Evolutionary conservation across 805 yeast genomes (phyloP).

Genomic region (Candida takata): DNA sequence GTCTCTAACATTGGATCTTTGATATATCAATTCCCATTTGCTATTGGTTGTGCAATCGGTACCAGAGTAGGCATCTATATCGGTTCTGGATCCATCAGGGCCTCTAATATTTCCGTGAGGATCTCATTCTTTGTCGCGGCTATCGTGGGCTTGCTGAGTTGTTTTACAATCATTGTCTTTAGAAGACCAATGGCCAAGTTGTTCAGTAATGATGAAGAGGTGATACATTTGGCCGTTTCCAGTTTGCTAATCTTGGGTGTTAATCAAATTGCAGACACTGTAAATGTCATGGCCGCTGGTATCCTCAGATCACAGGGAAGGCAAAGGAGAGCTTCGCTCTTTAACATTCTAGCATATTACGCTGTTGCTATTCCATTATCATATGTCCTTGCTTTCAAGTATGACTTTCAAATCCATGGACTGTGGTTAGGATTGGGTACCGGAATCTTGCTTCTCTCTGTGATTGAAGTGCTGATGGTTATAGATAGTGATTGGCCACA

Average conservation of each 20-base stretch:
- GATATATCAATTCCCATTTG: constrained; percentile 67
- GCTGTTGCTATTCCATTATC: constrained; percentile 65
- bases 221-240: constrained; percentile 41
- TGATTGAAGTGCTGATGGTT: constrained; percentile 41
- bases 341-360: constrained; percentile 68
- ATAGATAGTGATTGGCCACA: constrained; percentile 46
- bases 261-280: constrained; percentile 62
- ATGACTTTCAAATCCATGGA: constrained; percentile 47
- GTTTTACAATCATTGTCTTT: constrained; percentile 38
- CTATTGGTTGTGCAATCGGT: constrained; percentile 62
- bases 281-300: constrained; percentile 68
- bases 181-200: constrained; percentile 44
- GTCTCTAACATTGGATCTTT: constrained; percentile 50
- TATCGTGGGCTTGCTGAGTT: constrained; percentile 44
- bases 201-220: constrained; percentile 58
- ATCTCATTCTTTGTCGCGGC: constrained; percentile 39
- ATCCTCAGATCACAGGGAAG: constrained; percentile 70
- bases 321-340: constrained; percentile 63
- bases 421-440: constrained; percentile 70
- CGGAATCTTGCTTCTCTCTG: constrained; percentile 52
- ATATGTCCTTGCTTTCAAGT: constrained; percentile 44
- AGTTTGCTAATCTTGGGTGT: constrained; percentile 60
- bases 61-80: constrained; percentile 69
- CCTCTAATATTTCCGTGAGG: constrained; percentile 37
- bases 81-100: constrained; percentile 46